A percentile compares a stretch with the other conserved stretches of the same genome.
These are phyloP conservation scores for Xylaria sp. DNA, from an alignment of 2,329 filamentous ascomycete species.

Conservation along the genomic window DNA sequence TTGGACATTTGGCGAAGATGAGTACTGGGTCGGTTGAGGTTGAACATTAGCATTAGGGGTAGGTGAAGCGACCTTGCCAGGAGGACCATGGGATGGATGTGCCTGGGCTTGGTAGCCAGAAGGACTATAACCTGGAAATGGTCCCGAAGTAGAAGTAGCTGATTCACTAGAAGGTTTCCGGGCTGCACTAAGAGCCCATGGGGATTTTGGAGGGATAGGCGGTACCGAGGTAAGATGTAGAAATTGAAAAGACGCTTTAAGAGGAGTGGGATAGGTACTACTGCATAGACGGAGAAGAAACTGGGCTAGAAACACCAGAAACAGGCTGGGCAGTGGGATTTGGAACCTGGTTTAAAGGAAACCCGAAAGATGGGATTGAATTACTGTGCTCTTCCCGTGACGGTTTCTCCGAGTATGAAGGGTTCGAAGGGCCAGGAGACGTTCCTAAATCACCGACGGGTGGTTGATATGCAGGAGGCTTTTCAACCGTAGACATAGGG, in stretches of 20 bases:
- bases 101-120: background rate
- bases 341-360: background rate
- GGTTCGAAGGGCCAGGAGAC: background rate
- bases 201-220: conserved; percentile 14
- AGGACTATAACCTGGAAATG: background rate
- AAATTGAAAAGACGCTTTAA: conserved; percentile 16
- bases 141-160: background rate
- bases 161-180: background rate
- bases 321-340: background rate
- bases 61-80: background rate
- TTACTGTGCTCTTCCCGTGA: background rate
- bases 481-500: background rate
- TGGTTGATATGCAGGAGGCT: background rate
- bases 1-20: background rate
- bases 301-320: background rate
- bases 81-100: background rate
- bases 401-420: background rate
- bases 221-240: conserved; percentile 5
- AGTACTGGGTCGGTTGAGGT: background rate
- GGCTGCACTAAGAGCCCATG: background rate
- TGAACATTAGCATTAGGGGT: background rate
- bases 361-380: background rate
- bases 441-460: background rate
- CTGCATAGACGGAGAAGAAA: background rate
- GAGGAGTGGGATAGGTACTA: background rate